Conservation (phyloP, 1,139 yeast species). For the Saccharomyces hybrid region DNA sequence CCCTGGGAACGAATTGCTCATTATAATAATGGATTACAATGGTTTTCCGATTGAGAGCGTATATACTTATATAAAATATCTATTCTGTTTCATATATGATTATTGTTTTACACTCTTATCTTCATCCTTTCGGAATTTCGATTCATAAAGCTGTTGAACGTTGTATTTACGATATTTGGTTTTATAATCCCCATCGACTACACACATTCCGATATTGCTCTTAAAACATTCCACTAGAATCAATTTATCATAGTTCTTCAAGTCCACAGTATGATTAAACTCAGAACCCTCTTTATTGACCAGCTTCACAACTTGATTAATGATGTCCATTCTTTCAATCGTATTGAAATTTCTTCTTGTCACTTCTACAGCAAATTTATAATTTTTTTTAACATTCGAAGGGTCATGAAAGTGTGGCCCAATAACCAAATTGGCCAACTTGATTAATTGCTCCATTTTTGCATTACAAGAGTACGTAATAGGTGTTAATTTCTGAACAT, state of each 20-base stretch:
- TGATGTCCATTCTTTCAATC: slow-evolving; percentile 60
- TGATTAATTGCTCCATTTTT: slow-evolving; percentile 54
- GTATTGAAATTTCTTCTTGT: slow-evolving; percentile 71
- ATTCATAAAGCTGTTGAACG: slow-evolving; percentile 54
- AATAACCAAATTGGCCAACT: slow-evolving; percentile 49
- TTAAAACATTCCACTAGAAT: slow-evolving; percentile 84
- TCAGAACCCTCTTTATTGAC: slow-evolving; percentile 48
- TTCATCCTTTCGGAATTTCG: slow-evolving; percentile 28
- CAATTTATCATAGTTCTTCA: slow-evolving; percentile 70
- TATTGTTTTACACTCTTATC: slow-evolving; percentile 4
- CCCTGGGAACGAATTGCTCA: slow-evolving; percentile 60
- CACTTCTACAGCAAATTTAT: slow-evolving; percentile 75
- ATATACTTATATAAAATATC: neutral
- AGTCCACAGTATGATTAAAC: slow-evolving; percentile 68
- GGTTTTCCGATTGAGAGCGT: slow-evolving; percentile 15
- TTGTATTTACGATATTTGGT: slow-evolving; percentile 44
- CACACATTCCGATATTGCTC: slow-evolving; percentile 73
- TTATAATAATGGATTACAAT: slow-evolving; percentile 15
- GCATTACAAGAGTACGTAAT: slow-evolving; percentile 70
- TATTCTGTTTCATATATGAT: neutral
- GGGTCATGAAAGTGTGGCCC: slow-evolving; percentile 60
- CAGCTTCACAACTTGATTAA: slow-evolving; percentile 58
- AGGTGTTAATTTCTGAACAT: slow-evolving; percentile 74
- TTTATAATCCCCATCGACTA: slow-evolving; percentile 54
- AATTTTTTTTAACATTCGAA: slow-evolving; percentile 37